These are phyloP conservation scores for Diaporthe citri DNA, from an alignment of 2,329 filamentous ascomycete genomes.

Conservation along the genomic window DNA sequence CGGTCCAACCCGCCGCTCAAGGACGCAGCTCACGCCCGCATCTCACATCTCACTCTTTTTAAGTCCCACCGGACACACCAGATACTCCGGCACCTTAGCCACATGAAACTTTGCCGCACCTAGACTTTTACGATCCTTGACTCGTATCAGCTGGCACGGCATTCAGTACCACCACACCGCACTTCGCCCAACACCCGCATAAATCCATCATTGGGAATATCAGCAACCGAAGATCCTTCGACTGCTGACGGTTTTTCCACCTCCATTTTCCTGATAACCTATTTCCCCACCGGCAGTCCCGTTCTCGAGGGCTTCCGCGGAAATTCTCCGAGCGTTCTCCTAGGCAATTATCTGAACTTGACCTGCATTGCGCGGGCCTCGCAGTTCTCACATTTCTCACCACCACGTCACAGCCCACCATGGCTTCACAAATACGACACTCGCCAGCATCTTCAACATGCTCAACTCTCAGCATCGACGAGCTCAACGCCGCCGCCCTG, in stretches of 20 bases:
- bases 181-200: conserved; percentile 30
- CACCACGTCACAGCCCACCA: conserved; percentile 50
- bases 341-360: conserved; percentile 42
- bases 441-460: conserved; percentile 41
- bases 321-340: conserved; percentile 41
- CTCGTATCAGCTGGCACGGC: conserved; percentile 31
- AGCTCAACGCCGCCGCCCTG: conserved; percentile 80
- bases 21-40: conserved; percentile 20
- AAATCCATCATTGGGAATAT: conserved; percentile 32
- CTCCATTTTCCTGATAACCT: conserved; percentile 26
- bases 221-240: conserved; percentile 32
- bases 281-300: conserved; percentile 38
- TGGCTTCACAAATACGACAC: conserved; percentile 57
- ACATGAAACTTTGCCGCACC: conserved; percentile 31
- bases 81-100: conserved; percentile 15
- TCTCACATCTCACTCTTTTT: conserved; percentile 27
- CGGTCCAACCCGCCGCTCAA: conserved; percentile 21
- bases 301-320: conserved; percentile 10
- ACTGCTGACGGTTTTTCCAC: conserved; percentile 39
- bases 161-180: conserved; percentile 8
- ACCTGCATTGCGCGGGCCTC: conserved; percentile 37
- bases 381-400: conserved; percentile 22
- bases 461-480: conserved; percentile 58
- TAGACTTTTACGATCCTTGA: conserved; percentile 28
- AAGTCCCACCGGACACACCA: conserved; percentile 9